phyloP scores from a whole-genome alignment of 2,329 filamentous ascomycete genomes.

The Microcyclosporella mali region DNA sequence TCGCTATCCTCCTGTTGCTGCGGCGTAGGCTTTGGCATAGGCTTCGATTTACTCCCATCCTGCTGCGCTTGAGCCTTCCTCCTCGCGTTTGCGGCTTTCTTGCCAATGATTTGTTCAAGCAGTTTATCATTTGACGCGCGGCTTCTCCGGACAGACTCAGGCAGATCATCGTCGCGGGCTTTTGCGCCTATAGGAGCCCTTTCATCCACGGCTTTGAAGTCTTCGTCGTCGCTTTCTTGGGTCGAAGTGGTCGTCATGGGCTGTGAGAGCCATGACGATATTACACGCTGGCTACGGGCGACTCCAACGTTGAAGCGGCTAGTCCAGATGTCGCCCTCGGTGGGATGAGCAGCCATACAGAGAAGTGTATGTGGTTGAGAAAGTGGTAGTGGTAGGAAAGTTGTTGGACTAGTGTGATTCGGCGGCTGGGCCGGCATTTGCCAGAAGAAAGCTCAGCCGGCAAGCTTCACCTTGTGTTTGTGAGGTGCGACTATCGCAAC shows the following conservation, averaged over 20 bases:
- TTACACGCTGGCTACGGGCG: constrained; percentile 48
- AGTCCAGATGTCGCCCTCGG: constrained; percentile 45
- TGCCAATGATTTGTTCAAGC: constrained; percentile 37
- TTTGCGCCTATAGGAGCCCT: constrained; percentile 11
- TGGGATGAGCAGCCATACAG: constrained; percentile 3
- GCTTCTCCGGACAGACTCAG: constrained; percentile 33
- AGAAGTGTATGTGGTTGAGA: background rate
- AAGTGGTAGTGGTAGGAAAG: background rate
- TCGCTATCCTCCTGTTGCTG: constrained; percentile 26
- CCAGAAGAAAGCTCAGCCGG: background rate
- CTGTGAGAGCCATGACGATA: constrained; percentile 48
- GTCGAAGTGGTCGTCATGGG: constrained; percentile 34
- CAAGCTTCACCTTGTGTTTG: constrained; percentile 12
- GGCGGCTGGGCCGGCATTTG: background rate
- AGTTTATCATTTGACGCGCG: constrained; percentile 39
- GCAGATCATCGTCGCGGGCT: constrained; percentile 13
- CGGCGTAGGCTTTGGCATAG: background rate
- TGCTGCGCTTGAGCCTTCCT: constrained; percentile 21
- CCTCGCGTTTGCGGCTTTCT: constrained; percentile 33
- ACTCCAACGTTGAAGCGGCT: constrained; percentile 49
- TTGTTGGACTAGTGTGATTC: background rate
- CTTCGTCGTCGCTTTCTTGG: constrained; percentile 41
- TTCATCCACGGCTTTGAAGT: constrained; percentile 37
- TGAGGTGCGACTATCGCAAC: no score
- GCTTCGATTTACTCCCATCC: constrained; percentile 3